Conservation (phyloP, 2,329 filamentous ascomycete genomes). For the Fragosphaeria purpurea region DNA sequence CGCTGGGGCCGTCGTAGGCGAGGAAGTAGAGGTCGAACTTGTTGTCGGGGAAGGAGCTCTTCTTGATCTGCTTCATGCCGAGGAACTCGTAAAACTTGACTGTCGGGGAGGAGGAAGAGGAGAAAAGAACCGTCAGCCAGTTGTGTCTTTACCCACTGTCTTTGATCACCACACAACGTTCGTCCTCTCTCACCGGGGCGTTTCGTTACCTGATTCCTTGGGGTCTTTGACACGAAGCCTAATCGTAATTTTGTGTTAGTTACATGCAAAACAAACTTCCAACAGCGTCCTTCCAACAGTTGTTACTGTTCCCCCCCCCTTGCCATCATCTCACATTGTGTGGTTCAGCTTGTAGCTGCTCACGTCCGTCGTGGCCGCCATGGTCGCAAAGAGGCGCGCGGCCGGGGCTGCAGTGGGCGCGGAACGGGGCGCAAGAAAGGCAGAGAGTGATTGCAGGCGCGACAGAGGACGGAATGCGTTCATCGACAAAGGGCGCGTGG, state of each 20-base stretch:
- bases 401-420: neutral
- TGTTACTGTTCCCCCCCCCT: too few species aligned
- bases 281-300: too few species aligned
- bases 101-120: constrained; percentile 14
- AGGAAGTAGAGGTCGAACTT: constrained; percentile 97
- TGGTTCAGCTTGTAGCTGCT: constrained; percentile 78
- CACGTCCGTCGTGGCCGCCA: constrained; percentile 62
- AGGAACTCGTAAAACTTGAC: constrained; percentile 93
- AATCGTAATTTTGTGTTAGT: neutral
- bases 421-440: too few species aligned
- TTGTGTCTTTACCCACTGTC: neutral
- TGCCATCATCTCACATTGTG: constrained; percentile 54
- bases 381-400: constrained; percentile 30
- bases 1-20: constrained; percentile 69
- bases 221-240: constrained; percentile 95
- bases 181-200: constrained; percentile 11
- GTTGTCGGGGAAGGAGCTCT: constrained; percentile 70
- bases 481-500: too few species aligned
- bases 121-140: neutral
- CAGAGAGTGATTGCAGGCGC: too few species aligned
- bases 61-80: constrained; percentile 74
- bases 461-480: too few species aligned
- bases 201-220: constrained; percentile 53
- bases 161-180: neutral
- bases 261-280: neutral